Conservation (phyloP, 2,329 filamentous ascomycete species). For the Davidsoniella neocaledoniae region DNA sequence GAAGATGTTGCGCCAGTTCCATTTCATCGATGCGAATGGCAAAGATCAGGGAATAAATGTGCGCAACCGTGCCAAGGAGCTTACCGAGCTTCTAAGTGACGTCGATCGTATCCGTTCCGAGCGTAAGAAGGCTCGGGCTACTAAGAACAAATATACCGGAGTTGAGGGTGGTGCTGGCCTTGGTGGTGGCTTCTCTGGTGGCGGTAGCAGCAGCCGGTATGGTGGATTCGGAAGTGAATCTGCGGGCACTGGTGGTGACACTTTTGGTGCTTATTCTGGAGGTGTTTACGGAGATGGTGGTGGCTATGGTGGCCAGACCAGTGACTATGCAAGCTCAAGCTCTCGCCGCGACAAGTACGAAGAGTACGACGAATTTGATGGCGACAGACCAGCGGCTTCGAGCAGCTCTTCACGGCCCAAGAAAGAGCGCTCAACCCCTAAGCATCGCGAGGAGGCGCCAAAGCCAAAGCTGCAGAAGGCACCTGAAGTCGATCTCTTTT, state of each 20-base stretch:
- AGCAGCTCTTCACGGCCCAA: conserved; percentile 18
- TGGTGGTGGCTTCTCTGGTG: conserved; percentile 39
- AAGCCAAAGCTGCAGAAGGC: conserved; percentile 50
- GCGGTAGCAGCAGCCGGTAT: conserved; percentile 41
- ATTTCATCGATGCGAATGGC: conserved; percentile 88
- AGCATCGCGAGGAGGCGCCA: conserved; percentile 40
- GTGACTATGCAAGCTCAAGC: conserved; percentile 51
- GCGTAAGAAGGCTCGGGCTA: conserved; percentile 77
- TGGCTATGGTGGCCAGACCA: conserved; percentile 66
- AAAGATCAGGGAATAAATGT: conserved; percentile 98
- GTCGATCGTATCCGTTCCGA: conserved; percentile 71
- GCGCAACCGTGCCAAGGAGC: conserved; percentile 86
- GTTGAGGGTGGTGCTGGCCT: conserved; percentile 58
- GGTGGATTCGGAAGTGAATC: conserved; percentile 87
- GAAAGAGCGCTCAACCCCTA: conserved; percentile 19
- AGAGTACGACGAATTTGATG: conserved; percentile 93
- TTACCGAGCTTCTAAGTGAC: conserved; percentile 83
- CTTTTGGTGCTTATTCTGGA: conserved; percentile 40
- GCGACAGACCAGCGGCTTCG: conserved; percentile 39
- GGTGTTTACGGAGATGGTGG: conserved; percentile 91
- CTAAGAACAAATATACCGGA: conserved; percentile 88
- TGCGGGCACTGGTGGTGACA: conserved; percentile 49
- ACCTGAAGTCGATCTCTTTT: conserved; percentile 83
- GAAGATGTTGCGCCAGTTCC: conserved; percentile 97
- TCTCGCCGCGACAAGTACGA: conserved; percentile 63